These are phyloP conservation scores for Aspergillus flavus DNA, from an alignment of 2,329 filamentous ascomycete genomes.

Conservation along the genomic window DNA sequence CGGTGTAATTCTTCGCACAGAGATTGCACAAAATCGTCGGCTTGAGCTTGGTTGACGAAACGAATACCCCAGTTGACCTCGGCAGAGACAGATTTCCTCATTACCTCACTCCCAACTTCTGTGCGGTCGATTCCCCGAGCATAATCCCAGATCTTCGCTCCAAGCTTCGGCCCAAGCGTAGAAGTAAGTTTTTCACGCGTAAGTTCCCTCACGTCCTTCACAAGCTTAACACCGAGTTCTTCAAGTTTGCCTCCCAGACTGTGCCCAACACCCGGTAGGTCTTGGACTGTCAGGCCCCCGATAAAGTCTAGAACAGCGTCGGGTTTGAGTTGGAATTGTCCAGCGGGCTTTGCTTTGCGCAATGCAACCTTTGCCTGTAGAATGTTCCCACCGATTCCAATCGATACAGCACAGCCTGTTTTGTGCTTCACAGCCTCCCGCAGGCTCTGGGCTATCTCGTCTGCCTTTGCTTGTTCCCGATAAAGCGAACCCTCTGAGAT, in stretches of 20 bases:
- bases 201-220: conserved; percentile 78
- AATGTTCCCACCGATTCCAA: conserved; percentile 90
- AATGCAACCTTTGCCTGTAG: conserved; percentile 88
- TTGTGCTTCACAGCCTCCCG: conserved; percentile 70
- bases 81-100: conserved; percentile 92
- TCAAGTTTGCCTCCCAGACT: conserved; percentile 87
- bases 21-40: conserved; percentile 85
- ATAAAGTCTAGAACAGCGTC: conserved; percentile 78
- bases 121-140: conserved; percentile 81
- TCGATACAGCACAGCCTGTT: conserved; percentile 85
- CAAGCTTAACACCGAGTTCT: conserved; percentile 77
- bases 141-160: conserved; percentile 88
- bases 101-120: conserved; percentile 82
- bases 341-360: conserved; percentile 89
- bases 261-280: conserved; percentile 88
- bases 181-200: conserved; percentile 75
- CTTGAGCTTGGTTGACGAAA: conserved; percentile 88
- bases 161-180: conserved; percentile 85
- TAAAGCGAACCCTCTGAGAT: conserved; percentile 69
- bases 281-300: conserved; percentile 73
- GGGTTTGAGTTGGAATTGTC: conserved; percentile 84
- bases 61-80: conserved; percentile 98
- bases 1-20: conserved; percentile 83
- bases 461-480: conserved; percentile 77
- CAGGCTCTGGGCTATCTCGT: conserved; percentile 68